These are phyloP conservation scores for Elaeis oleifera DNA, from an alignment of 202 grass and related monocot species.

Conservation along the genomic window DNA sequence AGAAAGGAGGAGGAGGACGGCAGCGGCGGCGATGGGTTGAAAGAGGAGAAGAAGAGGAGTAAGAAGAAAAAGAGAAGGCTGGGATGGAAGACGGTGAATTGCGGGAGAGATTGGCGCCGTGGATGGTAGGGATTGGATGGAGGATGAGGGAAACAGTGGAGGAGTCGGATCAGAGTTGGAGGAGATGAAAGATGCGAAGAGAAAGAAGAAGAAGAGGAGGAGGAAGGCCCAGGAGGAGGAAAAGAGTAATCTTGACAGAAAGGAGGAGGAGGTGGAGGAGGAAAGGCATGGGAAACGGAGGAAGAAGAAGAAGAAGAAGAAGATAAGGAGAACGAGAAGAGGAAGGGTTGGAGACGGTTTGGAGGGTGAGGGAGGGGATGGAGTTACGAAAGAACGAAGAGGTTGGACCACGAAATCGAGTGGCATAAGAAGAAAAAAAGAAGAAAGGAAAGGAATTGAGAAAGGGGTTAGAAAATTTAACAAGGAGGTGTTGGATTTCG, in stretches of 20 bases:
- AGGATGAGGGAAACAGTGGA: background rate
- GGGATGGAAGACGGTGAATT: background rate
- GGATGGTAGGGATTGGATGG: background rate
- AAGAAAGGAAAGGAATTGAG: background rate
- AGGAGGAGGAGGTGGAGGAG: slow-evolving; percentile 14
- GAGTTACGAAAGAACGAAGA: background rate
- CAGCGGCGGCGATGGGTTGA: too few species aligned
- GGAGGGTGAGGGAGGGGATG: background rate
- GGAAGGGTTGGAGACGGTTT: too few species aligned
- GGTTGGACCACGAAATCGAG: slow-evolving; percentile 1
- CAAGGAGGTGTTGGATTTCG: background rate
- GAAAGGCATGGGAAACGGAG: slow-evolving; percentile 6
- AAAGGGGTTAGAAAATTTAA: background rate
- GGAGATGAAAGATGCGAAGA: background rate
- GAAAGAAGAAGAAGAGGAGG: slow-evolving; percentile 6
- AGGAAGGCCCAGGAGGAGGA: slow-evolving; percentile 5
- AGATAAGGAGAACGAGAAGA: slow-evolving; percentile 5
- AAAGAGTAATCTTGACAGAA: background rate
- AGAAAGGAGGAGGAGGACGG: background rate
- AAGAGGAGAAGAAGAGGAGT: slow-evolving; percentile 4
- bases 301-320: slow-evolving; percentile 24
- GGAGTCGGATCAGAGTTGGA: background rate
- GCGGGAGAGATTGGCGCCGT: background rate
- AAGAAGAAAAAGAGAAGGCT: slow-evolving; percentile 1
- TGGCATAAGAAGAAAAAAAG: background rate